Evolutionary conservation across 208 protist genomes (phyloP).

Genomic region (Crithidia mellificae): DNA sequence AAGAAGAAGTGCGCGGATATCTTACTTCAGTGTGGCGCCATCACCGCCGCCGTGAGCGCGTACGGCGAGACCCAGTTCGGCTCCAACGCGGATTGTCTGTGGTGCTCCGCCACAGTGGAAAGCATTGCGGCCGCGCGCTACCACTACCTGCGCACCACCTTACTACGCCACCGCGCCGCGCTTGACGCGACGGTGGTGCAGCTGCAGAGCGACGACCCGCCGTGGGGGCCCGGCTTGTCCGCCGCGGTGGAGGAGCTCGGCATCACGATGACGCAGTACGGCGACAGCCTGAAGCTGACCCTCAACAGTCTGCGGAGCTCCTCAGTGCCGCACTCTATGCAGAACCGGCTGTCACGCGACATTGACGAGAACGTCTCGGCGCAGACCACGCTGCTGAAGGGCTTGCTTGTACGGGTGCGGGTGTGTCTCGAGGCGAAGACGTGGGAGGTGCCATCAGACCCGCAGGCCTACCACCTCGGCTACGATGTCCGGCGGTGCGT

Average conservation of each 20-base stretch:
- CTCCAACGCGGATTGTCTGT: constrained; percentile 56
- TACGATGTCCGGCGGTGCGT: constrained; percentile 45
- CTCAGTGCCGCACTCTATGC: constrained; percentile 61
- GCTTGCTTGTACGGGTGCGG: constrained; percentile 32
- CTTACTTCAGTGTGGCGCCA: constrained; percentile 66
- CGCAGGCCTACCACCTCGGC: constrained; percentile 39
- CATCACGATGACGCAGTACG: constrained; percentile 26
- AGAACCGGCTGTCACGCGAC: constrained; percentile 40
- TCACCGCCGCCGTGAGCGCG: constrained; percentile 45
- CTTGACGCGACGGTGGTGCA: constrained; percentile 45
- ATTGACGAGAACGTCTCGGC: constrained; percentile 41
- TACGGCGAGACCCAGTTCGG: constrained; percentile 74
- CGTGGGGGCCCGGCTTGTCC: constrained; percentile 23
- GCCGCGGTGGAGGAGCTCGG: constrained; percentile 29
- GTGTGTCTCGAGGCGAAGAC: constrained; percentile 36
- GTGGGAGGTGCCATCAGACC: constrained; percentile 29
- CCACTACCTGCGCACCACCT: constrained; percentile 43
- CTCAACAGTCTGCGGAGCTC: constrained; percentile 29
- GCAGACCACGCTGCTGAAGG: constrained; percentile 35
- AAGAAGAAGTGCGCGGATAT: constrained; percentile 74
- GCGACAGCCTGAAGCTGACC: constrained; percentile 31
- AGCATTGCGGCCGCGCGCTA: constrained; percentile 81
- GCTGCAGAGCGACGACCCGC: constrained; percentile 61
- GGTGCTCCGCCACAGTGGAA: constrained; percentile 79
- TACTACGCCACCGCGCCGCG: constrained; percentile 31